Evolutionary conservation across 768 basidiomycete genomes (phyloP), one percentile per base, ranked within the genome.

Genomic region (Tulasnella calospora): DNA sequence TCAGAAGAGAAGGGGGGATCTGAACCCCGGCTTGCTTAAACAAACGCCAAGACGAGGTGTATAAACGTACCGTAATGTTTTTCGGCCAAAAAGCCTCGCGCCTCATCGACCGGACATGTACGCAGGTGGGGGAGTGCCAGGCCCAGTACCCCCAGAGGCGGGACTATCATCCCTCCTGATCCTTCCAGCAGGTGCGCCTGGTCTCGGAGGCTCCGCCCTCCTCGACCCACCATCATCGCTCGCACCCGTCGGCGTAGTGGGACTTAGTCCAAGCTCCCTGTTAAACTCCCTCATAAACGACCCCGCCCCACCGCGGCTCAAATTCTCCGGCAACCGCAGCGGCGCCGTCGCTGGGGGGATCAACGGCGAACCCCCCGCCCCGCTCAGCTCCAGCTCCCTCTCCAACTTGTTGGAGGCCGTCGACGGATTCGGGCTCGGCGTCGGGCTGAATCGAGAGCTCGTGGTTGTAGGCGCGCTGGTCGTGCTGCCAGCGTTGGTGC

Each of bases 31-130:
- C 55, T 57, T 57, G 55, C n/a, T 57, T 15, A 30, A n/a, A 30
- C 13, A 57, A 57, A 23, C 55, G 9, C 55, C 23, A 57, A 36
- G 71, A 71, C 71, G 41, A 33, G 41, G 33, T 8, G 10, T 27
- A 6, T 3, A n/a, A 38, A 23, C 71, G 21, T 38, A 71, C 71
- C 71, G 36, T 27, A 71, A 17, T 19, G 3, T 3, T 10, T 71
- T 38, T 44, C n/a, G 38, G 38, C 3, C 9, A 71, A 36, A 23
- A 71, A 38, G n/a, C n/a, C 41, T 41, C 44, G 2, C 5, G 19
- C 44, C 19, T 71, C 71, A 71, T 71, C 71, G 71, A 71, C 36
- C 71, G 35, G 71, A 71, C 71, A 71, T 71, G 33, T 71, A 71
- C 71, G 71, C 71, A 71, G 71, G 71, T n/a, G 71, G 71, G 3